Evolutionary conservation across 2,329 filamentous ascomycete genomes (phyloP).

Genomic region (Coleophoma crateriformis): DNA sequence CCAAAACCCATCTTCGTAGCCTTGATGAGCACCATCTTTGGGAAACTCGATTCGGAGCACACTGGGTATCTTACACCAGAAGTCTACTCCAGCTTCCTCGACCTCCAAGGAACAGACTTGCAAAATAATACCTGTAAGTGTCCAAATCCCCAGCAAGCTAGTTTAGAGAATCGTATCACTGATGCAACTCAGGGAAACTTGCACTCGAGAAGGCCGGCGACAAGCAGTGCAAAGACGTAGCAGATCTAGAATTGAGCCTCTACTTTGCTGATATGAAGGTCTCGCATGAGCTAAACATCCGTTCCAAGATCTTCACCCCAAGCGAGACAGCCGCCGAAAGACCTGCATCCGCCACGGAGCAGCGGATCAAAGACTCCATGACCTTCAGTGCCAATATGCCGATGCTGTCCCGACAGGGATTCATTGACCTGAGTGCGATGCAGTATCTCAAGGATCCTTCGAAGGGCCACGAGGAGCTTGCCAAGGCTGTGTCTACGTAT

Average conservation of each 20-base stretch:
- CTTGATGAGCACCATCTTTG: constrained; percentile 20
- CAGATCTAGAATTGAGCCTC: constrained; percentile 17
- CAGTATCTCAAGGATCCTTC: constrained; percentile 14
- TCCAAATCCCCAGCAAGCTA: background rate
- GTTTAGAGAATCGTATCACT: background rate
- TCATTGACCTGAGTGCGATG: constrained; percentile 40
- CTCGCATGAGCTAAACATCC: constrained; percentile 11
- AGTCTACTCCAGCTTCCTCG: constrained; percentile 15
- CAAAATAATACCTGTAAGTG: constrained; percentile 16
- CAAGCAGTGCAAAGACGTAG: constrained; percentile 12
- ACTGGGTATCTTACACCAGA: constrained; percentile 17
- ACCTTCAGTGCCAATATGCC: constrained; percentile 19
- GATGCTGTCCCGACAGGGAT: constrained; percentile 55
- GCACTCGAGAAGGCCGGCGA: constrained; percentile 8
- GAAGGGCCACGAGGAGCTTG: constrained; percentile 8
- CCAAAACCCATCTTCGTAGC: constrained; percentile 15
- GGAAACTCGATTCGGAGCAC: constrained; percentile 13
- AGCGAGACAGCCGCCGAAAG: background rate
- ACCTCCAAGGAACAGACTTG: constrained; percentile 12
- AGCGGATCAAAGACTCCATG: constrained; percentile 9
- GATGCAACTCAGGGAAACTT: constrained; percentile 11
- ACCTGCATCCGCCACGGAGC: constrained; percentile 6
- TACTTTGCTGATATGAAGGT: constrained; percentile 14
- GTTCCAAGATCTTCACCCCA: background rate
- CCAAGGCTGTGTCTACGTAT: constrained; percentile 10